phyloP scores from a whole-genome alignment of 257 asterid species.

The Scutellaria galericulata region DNA sequence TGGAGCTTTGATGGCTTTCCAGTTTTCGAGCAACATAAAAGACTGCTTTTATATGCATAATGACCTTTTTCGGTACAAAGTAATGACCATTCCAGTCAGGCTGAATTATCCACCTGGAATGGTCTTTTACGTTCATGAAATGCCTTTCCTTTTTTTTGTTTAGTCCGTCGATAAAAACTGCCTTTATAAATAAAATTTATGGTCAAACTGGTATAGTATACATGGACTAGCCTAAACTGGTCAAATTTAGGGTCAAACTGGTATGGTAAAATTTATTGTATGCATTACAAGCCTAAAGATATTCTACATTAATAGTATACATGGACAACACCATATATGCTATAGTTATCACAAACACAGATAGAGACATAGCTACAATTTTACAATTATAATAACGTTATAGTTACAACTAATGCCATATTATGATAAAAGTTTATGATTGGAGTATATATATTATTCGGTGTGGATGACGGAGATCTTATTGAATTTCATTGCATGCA shows the following conservation, averaged over 20 bases:
- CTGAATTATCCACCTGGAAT: slow-evolving; percentile 2
- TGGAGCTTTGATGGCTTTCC: slow-evolving; percentile 78
- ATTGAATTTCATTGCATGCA: not conserved
- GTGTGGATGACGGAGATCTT: slow-evolving; percentile 7
- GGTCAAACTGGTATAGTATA: no score
- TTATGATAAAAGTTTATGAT: not conserved
- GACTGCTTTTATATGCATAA: slow-evolving; percentile 35
- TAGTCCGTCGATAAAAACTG: not conserved
- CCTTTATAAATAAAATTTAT: not conserved
- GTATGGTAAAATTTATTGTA: not conserved
- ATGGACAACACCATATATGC: not conserved
- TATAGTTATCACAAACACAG: not conserved
- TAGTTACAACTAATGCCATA: not conserved
- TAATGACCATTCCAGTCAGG: slow-evolving; percentile 10
- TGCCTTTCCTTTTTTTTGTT: slow-evolving; percentile 6
- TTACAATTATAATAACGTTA: not conserved
- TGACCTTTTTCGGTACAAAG: slow-evolving; percentile 30
- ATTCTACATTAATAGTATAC: not conserved
- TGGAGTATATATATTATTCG: not conserved
- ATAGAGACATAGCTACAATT: not conserved
- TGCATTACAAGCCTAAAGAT: not conserved
- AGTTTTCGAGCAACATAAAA: slow-evolving; percentile 87
- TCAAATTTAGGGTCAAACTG: no score
- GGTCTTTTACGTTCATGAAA: slow-evolving; percentile 3
- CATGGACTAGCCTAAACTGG: no score